Base-by-base conservation (phyloP, 2,329 filamentous ascomycete genomes). In the Fusarium sp. region DNA sequence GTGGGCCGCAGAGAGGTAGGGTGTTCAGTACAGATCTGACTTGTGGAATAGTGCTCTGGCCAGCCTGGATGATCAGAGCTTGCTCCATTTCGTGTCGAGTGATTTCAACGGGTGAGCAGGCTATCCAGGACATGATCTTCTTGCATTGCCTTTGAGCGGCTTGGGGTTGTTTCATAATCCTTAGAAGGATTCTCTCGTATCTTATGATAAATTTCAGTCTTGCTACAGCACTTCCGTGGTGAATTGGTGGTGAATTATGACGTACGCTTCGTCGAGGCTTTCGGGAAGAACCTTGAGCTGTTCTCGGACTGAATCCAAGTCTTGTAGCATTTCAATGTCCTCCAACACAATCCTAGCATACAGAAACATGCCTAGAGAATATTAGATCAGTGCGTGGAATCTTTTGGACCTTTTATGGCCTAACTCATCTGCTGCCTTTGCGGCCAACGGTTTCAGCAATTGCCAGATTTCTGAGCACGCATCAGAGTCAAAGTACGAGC, bases 191-290 rank as follows among this genome's bases (percentile, higher is more conserved):
- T 6, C 24, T 33, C 6, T 53, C 20, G 8, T 53, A 42, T 7
- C 26, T 53, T 12, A 1, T 1, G 3, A 2, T n/a, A 2, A 26
- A 16, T 8, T 6, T 49, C 9, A 21, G n/a, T 8, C 11, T 24
- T 28, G 20, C 12, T n/a, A 18, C 2, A 35, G 6, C 11, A 24
- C 12, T 9, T 10, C 0, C 1, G 10, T 5, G 3, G 0, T 26
- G 1, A 20, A 21, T 2, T 3, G 12, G n/a, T n/a, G n/a, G n/a
- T n/a, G n/a, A n/a, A n/a, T n/a, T n/a, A 13, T 13, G 6, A 38
- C 47, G 20, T 18, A 50, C 47, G 33, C 33, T 8, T 50, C 47
- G 13, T 50, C 47, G 2, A 50, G 47, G 1, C 47, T 35, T 3
- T 50, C 23, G 1, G 47, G 47, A 16, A 50, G 47, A 0, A 2